Conservation (phyloP, 805 yeast genomes). For the Kazachstania kunashirensis region DNA sequence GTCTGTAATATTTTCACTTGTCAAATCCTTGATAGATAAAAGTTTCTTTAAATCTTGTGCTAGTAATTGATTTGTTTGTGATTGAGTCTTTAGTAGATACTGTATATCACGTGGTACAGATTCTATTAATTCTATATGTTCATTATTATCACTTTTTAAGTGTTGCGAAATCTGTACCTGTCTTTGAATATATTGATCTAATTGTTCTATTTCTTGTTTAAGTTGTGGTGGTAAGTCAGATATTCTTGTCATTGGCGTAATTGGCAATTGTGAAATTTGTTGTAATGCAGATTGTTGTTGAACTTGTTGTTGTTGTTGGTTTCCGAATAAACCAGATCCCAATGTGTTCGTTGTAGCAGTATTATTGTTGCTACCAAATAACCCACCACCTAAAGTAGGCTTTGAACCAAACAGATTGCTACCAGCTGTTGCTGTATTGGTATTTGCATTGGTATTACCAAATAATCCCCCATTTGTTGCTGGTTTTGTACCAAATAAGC, state of each 20-base stretch:
- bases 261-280: slow-evolving; percentile 36
- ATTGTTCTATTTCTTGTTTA: slow-evolving; percentile 57
- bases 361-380: slow-evolving; percentile 6
- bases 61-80: slow-evolving; percentile 56
- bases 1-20: slow-evolving; percentile 35
- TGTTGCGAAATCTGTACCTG: slow-evolving; percentile 67
- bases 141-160: slow-evolving; percentile 48
- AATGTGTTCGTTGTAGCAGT: slow-evolving; percentile 2
- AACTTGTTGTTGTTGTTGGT: slow-evolving; percentile 11
- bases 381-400: slow-evolving; percentile 7
- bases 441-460: slow-evolving; percentile 18
- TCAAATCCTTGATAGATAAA: slow-evolving; percentile 35
- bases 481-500: slow-evolving; percentile 25
- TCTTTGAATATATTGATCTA: slow-evolving; percentile 61
- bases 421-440: slow-evolving; percentile 5
- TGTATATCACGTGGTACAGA: slow-evolving; percentile 67
- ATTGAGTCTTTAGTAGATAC: slow-evolving; percentile 50
- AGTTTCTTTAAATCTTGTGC: slow-evolving; percentile 40
- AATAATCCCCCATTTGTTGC: slow-evolving; percentile 28
- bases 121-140: slow-evolving; percentile 53
- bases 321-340: slow-evolving; percentile 26
- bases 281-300: slow-evolving; percentile 34
- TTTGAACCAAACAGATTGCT: slow-evolving; percentile 10
- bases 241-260: slow-evolving; percentile 68
- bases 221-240: slow-evolving; percentile 64